Base-by-base conservation (phyloP, 163 green algal species). In the Coccomyxa subellipsoidea region DNA sequence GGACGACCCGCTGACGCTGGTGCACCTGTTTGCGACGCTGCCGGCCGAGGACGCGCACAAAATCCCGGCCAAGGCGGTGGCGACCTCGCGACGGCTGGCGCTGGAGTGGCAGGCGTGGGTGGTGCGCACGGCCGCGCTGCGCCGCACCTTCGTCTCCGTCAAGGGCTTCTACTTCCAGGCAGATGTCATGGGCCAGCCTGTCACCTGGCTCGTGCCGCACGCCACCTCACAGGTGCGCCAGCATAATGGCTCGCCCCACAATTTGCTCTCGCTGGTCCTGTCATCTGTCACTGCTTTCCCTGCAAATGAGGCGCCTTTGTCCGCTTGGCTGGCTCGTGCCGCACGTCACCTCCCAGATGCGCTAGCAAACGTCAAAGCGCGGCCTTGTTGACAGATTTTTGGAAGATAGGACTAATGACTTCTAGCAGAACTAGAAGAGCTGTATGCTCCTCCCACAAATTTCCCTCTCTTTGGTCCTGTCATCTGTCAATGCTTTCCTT, bases 191-290 rank as follows among this genome's bases (percentile, higher is more conserved):
- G 97, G 97, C 29, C 91, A 98, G 89, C 69, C 73, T 32, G 88
- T 99, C 69, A 99, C 97, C 40, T 99, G 97, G 97, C 90, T 99
- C 38, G 92, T 97, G 69, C 97, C 97, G 0, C 97, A 99, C 89
- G 83, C 92, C 77, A 87, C 97, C 69, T 83, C 88, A 0, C 94
- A 98, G 90, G 84, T 84, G 54, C 38, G 40, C 31, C 31, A 9
- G 36, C 0, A 18, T 73, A 18, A 34, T 6, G 15, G 1, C 47
- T 18, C 12, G 29, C 66, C 66, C 2, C 66, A 35, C 12, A 18
- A 73, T n/a, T n/a, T n/a, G n/a, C n/a, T n/a, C n/a, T n/a, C n/a
- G n/a, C n/a, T n/a, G n/a, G n/a, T n/a, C n/a, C n/a, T n/a, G n/a
- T 34, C 66, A 73, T 73, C 66, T 34, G 29, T 35, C 66, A 73